Base-by-base conservation (phyloP, 805 yeast genomes). In the Ogataea siamensis region DNA sequence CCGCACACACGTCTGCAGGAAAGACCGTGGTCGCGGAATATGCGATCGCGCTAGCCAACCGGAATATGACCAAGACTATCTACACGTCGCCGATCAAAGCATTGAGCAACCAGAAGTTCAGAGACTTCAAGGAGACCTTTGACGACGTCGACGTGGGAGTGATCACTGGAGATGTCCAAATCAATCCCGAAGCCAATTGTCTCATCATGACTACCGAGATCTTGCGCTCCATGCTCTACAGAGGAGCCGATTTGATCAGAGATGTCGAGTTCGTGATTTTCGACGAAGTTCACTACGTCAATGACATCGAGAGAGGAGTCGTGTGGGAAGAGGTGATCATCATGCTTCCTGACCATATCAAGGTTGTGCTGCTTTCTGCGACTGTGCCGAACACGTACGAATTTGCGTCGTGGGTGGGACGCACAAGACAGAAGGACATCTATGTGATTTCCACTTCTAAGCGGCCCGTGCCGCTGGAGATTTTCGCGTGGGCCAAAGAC, bases 291-390 rank as follows among this genome's bases (percentile, higher is more conserved):
- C 99, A 93, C 63, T 93, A 93, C 58, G 96, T 93, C 46, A 93
- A 93, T 60, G 99, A 93, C 65, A 82, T 87, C 41, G 96, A 87
- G 54, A 79, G 99, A 62, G 99, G 99, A 55, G 99, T 93, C 10
- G 99, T 93, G 3, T 93, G 99, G 99, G 99, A 93, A 66, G 99
- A 93, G 64, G 97, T 93, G 15, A 93, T 93, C 45, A 93, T 93
- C 51, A 87, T 93, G 95, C 68, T 93, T 22, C 99, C 99, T 0
- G 96, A 89, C 5, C 97, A 93, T 57, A 93, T 93, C 42, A 91
- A 91, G 55, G 84, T 86, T 52, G 87, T 93, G 46, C 67, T 93
- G 27, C 69, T 93, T 26, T 87, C 96, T 9, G 99, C 99, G 4
- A 93, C 99, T 0, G 98, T 93, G 6, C 99, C 99, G n/a, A 93